These are phyloP conservation scores for Eleusine coracana DNA, from an alignment of 176 grass and related monocot species.

Conservation along the genomic window DNA sequence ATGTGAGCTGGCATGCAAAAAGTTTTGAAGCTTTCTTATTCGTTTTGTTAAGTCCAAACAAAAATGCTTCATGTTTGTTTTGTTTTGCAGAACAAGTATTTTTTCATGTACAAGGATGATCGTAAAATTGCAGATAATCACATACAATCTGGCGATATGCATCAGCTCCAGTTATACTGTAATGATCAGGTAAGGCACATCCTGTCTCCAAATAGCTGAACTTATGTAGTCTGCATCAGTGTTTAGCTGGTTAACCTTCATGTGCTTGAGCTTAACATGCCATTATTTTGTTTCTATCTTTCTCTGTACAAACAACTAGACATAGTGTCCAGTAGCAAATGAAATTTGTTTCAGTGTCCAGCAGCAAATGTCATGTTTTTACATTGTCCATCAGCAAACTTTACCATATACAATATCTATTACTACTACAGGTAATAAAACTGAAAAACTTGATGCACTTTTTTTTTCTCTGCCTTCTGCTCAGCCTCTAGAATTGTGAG, in stretches of 20 bases:
- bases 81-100: conserved; percentile 73
- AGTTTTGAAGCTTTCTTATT: not conserved
- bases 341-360: too few relatives aligned
- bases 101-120: conserved; percentile 69
- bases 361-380: too few relatives aligned
- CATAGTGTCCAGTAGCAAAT: too few relatives aligned
- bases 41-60: conserved; percentile 25
- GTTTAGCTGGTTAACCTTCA: conserved; percentile 6
- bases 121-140: conserved; percentile 24
- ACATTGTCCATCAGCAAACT: too few relatives aligned
- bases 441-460: conserved; percentile 2
- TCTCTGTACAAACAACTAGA: too few relatives aligned
- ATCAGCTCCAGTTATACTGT: conserved; percentile 59
- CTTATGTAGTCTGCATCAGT: not conserved
- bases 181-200: conserved; percentile 65
- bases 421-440: conserved; percentile 19
- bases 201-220: not conserved
- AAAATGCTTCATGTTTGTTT: conserved; percentile 27
- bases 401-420: too few relatives aligned
- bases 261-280: not conserved
- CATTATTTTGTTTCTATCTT: too few relatives aligned
- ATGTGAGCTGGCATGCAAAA: not conserved
- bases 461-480: conserved; percentile 9
- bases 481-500: not conserved
- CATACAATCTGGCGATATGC: conserved; percentile 25